Evolutionary conservation across 352 stramenopile species (phyloP), one percentile per base, ranked within the genome.

Genomic region (Phytophthora foliorum): DNA sequence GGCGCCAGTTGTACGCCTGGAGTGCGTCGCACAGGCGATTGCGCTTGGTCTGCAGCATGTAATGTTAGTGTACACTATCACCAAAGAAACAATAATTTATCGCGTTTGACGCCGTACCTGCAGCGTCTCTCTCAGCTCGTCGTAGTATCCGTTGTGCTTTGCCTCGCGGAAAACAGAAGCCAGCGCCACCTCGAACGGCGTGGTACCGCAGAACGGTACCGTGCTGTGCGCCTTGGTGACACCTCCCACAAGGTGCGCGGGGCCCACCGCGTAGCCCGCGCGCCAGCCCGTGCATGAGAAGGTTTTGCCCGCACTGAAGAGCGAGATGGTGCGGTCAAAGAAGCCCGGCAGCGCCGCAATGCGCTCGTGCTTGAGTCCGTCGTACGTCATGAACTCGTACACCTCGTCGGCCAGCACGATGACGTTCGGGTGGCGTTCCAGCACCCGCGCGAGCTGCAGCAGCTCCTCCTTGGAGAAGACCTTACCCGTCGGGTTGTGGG

Each of bases 401-500:
- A 99, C 98, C 74, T 99, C 98, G 75, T 99, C 98, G 6, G 94
- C 96, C 29, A 99, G 82, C 17, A 99, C 94, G 21, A 99, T 68
- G 19, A 97, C 75, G 32, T 98, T 71, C 27, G 95, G 94, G 78
- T 98, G 81, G 41, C 80, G 86, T 31, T 84, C 24, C 45, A 98
- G 66, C 25, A 98, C 82, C 1, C 80, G 41, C 8, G 94, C 95
- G 63, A 99, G 97, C 9, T 80, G 74, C 41, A 97, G 74, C 59
- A 99, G 91, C 84, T 99, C 98, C 9, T 80, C 61, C n/a, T 69
- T 69, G 5, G 90, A 91, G 68, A 99, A 99, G 9, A 99, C 94
- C 77, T 99, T 99, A 29, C 98, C 98, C 21, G 97, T 99, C 7
- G 98, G 98, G 77, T 99, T 99, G 85, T 99, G 98, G 29, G 98